Evolutionary conservation across 1,284 basidiomycete species (phyloP), one percentile per base, ranked within the genome.

Genomic region (Austroboletus niveus): DNA sequence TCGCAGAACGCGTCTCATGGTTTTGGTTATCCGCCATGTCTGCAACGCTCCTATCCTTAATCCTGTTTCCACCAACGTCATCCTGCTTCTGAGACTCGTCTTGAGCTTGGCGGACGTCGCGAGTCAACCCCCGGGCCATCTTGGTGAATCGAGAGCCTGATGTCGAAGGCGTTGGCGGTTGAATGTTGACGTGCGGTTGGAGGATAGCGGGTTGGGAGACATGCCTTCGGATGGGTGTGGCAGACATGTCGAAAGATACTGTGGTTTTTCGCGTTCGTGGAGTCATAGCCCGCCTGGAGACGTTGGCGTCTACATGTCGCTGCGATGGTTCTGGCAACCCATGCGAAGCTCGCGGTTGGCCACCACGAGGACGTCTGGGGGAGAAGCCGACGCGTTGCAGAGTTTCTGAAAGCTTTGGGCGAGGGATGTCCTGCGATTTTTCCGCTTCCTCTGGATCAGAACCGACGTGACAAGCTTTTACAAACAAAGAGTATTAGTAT

Each of bases 381-480:
- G 86, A 88, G 65, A 87, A 85, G 0, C 81, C 77, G 35, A 83
- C 77, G 29, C 79, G 78, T 22, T 79, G 76, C 10, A 89, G 75
- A 4, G 85, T 79, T 57, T 89, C 86, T 2, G 83, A 75, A 27
- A 89, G 74, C 60, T 80, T 85, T 7, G 84, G 82, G 42, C 84
- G 77, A 10, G 76, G 59, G 4, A 57, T 52, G 36, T 64, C 61
- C 20, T 58, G 69, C 5, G 69, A 70, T 45, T 39, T 54, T 5
- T 69, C 69, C 35, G 55, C 52, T 8, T 63, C 58, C 11, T 58
- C 63, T 15, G 14, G 40, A 30, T 56, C 58, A 3, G 62, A 58
- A 24, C 40, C 46, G 8, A 49, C 44, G 10, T 41, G 61, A 35
- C 61, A 54, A 2, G 50, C 65, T 69, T 17, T 17, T 30, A 17